phyloP scores from a whole-genome alignment of 805 yeast genomes.

The Metschnikowia shivogae region DNA sequence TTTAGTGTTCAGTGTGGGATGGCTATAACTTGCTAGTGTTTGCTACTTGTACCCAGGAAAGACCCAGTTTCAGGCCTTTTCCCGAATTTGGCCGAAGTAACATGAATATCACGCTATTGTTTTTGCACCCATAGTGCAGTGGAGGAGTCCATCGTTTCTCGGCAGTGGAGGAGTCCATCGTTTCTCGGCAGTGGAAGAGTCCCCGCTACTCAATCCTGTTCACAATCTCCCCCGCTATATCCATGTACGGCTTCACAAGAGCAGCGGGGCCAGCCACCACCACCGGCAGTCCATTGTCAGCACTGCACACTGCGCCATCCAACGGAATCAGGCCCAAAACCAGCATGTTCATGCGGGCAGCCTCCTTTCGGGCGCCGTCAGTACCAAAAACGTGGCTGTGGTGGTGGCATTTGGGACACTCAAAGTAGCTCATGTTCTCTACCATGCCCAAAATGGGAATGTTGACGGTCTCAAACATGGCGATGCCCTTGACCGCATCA shows the following conservation, averaged over 20 bases:
- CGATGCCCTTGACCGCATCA: slow-evolving; percentile 76
- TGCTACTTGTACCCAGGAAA: too few species aligned
- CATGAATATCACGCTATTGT: too few species aligned
- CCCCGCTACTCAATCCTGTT: slow-evolving; percentile 7
- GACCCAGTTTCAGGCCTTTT: too few species aligned
- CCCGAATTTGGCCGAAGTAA: too few species aligned
- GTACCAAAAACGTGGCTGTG: slow-evolving; percentile 72
- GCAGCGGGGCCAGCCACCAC: slow-evolving; percentile 40
- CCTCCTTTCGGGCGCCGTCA: slow-evolving; percentile 54
- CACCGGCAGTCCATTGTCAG: slow-evolving; percentile 66
- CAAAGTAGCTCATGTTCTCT: slow-evolving; percentile 75
- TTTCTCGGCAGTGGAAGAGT: too few species aligned
- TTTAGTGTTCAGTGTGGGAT: background rate
- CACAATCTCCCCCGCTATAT: slow-evolving; percentile 42
- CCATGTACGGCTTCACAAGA: slow-evolving; percentile 41
- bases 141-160: too few species aligned
- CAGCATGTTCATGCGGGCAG: slow-evolving; percentile 42
- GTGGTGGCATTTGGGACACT: slow-evolving; percentile 74
- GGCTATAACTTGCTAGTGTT: too few species aligned
- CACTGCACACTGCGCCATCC: slow-evolving; percentile 52
- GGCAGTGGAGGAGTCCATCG: too few species aligned
- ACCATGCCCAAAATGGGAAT: slow-evolving; percentile 75
- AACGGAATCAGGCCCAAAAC: slow-evolving; percentile 69
- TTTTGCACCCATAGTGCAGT: background rate
- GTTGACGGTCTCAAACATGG: slow-evolving; percentile 68